Percentiles rank a stretch among this genome's conserved stretches.
Conservation (phyloP, 2,329 filamentous ascomycete species). For the Penicillium sp. region DNA sequence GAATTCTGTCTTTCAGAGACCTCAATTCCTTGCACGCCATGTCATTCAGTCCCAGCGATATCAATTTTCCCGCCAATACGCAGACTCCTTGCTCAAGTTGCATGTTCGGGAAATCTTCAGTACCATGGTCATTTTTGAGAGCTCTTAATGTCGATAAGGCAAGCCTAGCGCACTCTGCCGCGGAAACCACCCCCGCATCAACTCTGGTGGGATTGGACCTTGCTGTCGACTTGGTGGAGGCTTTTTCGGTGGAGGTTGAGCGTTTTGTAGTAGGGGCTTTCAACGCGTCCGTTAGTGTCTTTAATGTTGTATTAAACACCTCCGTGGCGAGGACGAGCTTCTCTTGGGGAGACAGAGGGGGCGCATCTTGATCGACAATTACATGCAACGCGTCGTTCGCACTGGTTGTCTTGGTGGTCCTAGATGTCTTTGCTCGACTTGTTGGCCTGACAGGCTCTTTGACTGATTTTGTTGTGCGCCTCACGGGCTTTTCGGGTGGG, state of each 20-base stretch:
- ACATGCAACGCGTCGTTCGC: constrained; percentile 28
- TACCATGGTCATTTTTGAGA: constrained; percentile 32
- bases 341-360: constrained; percentile 37
- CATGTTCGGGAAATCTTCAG: constrained; percentile 31
- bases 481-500: constrained; percentile 23
- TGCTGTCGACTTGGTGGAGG: constrained; percentile 21
- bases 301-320: constrained; percentile 47
- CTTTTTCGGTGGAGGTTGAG: constrained; percentile 24
- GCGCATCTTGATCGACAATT: constrained; percentile 25
- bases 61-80: constrained; percentile 42
- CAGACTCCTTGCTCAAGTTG: constrained; percentile 46
- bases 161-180: constrained; percentile 43
- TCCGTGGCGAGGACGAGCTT: constrained; percentile 46
- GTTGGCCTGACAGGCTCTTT: constrained; percentile 24
- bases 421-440: constrained; percentile 23
- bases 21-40: constrained; percentile 43
- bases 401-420: constrained; percentile 26
- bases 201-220: constrained; percentile 20
- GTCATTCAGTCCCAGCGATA: constrained; percentile 42
- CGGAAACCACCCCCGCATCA: constrained; percentile 28
- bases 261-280: constrained; percentile 24
- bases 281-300: constrained; percentile 42
- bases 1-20: constrained; percentile 38
- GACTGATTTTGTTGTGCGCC: constrained; percentile 24
- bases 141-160: constrained; percentile 40